These are phyloP conservation scores for Cladosporium sp. DNA, from an alignment of 2,329 filamentous ascomycete genomes.

Conservation along the genomic window DNA sequence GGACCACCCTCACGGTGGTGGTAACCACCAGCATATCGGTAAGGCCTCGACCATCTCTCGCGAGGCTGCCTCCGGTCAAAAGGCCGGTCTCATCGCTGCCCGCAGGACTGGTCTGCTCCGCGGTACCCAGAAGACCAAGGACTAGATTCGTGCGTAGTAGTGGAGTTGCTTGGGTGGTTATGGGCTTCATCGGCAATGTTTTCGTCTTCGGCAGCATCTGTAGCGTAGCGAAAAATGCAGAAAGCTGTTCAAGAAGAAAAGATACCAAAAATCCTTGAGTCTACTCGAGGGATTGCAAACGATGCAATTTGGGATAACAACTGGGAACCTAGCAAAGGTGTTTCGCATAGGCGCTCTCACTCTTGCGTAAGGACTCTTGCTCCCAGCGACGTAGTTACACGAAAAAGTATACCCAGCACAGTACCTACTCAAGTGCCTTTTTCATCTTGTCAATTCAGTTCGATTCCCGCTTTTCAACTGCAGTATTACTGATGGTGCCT, in stretches of 20 bases:
- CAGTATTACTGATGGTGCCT: too few species aligned
- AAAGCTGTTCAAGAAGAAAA: slow-evolving; percentile 12
- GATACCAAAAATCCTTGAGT: not conserved
- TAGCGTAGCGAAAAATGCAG: slow-evolving; percentile 14
- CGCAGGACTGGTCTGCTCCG: slow-evolving; percentile 99
- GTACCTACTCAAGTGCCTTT: too few species aligned
- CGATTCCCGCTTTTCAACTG: too few species aligned
- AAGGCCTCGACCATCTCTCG: slow-evolving; percentile 99
- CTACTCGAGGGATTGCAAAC: too few species aligned
- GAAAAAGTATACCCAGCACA: not conserved
- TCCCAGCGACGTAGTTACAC: not conserved
- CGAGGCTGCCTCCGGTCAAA: slow-evolving; percentile 97
- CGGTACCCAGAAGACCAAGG: slow-evolving; percentile 99
- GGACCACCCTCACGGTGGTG: slow-evolving; percentile 75
- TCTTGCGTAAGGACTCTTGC: not conserved
- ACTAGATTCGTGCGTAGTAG: slow-evolving; percentile 39
- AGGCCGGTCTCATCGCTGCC: slow-evolving; percentile 99
- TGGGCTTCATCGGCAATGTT: slow-evolving; percentile 14
- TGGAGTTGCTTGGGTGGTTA: slow-evolving; percentile 15
- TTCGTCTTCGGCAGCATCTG: slow-evolving; percentile 12
- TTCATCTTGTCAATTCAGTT: too few species aligned
- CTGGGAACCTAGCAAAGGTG: too few species aligned
- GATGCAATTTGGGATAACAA: too few species aligned
- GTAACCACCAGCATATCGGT: slow-evolving; percentile 99
- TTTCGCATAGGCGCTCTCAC: not conserved